phyloP scores from a whole-genome alignment of 1,139 yeast genomes.

The Pichia terricola region DNA sequence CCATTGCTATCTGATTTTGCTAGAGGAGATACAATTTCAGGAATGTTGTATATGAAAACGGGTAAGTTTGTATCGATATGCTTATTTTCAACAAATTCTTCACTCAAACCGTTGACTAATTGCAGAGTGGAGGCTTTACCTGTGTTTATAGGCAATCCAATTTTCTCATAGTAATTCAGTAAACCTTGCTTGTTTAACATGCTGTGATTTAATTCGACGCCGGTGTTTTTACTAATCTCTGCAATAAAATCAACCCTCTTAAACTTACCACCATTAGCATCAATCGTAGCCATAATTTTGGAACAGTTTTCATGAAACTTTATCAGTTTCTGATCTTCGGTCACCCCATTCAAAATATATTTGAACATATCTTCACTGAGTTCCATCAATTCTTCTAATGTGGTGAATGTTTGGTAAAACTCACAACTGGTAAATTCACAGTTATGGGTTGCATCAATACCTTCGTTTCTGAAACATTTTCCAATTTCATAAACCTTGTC shows the following conservation, averaged over 20 bases:
- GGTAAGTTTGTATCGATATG: constrained; percentile 32
- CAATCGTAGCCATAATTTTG: constrained; percentile 10
- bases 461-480: constrained; percentile 79
- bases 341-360: constrained; percentile 25
- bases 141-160: constrained; percentile 6
- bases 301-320: constrained; percentile 22
- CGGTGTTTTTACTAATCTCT: constrained; percentile 20
- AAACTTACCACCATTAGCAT: constrained; percentile 25
- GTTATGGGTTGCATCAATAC: constrained; percentile 86
- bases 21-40: constrained; percentile 76
- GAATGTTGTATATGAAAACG: constrained; percentile 73
- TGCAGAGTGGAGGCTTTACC: constrained; percentile 27
- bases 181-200: too few species aligned
- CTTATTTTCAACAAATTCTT: constrained; percentile 44
- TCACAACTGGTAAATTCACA: constrained; percentile 95
- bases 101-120: constrained; percentile 57
- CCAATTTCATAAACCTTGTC: constrained; percentile 86
- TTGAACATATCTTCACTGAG: constrained; percentile 53
- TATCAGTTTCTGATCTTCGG: constrained; percentile 12
- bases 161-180: too few species aligned
- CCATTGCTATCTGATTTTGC: constrained; percentile 50
- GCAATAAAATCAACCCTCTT: constrained; percentile 50
- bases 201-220: too few species aligned
- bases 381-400: constrained; percentile 55
- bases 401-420: constrained; percentile 75